Percentiles rank a stretch among this genome's conserved stretches.
Conservation (phyloP, 352 stramenopile species). For the Pythium utonaiense region DNA sequence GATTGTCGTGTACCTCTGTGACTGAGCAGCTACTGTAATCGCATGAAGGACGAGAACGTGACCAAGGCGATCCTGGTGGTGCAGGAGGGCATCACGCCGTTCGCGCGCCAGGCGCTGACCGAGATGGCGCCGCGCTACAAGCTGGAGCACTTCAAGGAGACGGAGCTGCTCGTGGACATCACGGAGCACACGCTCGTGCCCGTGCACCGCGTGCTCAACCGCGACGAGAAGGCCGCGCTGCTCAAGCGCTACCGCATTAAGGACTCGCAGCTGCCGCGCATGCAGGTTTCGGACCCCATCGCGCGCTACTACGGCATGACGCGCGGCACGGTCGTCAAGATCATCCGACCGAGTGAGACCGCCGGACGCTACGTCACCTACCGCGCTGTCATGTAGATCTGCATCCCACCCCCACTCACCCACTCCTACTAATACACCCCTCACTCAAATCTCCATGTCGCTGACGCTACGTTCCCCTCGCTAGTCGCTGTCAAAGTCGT, state of each 20-base stretch:
- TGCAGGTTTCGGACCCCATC: conserved; percentile 99
- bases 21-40: conserved; percentile 78
- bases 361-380: conserved; percentile 99
- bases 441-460: no score
- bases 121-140: conserved; percentile 92
- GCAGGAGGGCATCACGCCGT: conserved; percentile 95
- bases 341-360: conserved; percentile 99
- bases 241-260: conserved; percentile 99
- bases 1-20: no score
- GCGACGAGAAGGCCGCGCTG: conserved; percentile 96
- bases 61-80: conserved; percentile 98
- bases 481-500: conserved; percentile 63
- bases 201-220: conserved; percentile 96
- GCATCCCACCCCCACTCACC: not conserved
- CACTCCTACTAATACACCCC: conserved; percentile 4
- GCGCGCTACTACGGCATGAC: conserved; percentile 97
- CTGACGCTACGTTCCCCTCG: not conserved
- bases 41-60: conserved; percentile 97
- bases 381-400: conserved; percentile 95
- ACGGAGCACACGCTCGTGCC: conserved; percentile 99
- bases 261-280: conserved; percentile 98
- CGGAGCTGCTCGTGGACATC: conserved; percentile 99
- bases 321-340: conserved; percentile 98
- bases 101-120: conserved; percentile 95
- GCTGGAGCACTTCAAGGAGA: conserved; percentile 98